These are phyloP conservation scores for Cavenderia fasciculata DNA, from an alignment of 78 protist genomes.

Conservation along the genomic window DNA sequence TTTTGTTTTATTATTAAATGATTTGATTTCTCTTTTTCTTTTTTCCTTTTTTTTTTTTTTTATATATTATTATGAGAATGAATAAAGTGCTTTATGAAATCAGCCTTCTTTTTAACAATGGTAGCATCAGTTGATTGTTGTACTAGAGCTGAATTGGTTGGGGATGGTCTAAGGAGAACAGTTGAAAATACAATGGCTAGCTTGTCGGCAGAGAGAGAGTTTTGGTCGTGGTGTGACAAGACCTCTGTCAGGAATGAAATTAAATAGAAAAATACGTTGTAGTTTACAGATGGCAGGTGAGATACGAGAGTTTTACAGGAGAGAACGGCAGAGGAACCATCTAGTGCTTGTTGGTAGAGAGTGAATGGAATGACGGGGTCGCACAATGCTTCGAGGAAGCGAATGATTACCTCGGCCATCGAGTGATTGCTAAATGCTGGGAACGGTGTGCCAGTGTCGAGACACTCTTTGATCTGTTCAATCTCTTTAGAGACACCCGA, in stretches of 20 bases:
- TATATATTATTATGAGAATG: too few relatives aligned
- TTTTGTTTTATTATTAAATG: too few relatives aligned
- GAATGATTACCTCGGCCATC: constrained; percentile 81
- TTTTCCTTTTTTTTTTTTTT: too few relatives aligned
- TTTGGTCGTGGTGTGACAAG: constrained; percentile 23
- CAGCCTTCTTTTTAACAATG: constrained; percentile 70
- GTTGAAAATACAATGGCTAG: constrained; percentile 62
- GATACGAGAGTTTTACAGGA: constrained; percentile 65
- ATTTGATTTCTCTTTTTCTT: too few relatives aligned
- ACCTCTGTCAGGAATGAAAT: constrained; percentile 77
- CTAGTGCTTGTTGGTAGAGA: constrained; percentile 66
- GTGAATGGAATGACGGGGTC: constrained; percentile 85
- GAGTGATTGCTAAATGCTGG: constrained; percentile 59
- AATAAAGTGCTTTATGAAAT: constrained; percentile 61
- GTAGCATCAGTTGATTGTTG: constrained; percentile 34
- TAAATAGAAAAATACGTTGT: constrained; percentile 77
- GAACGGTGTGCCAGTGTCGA: constrained; percentile 74
- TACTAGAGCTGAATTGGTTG: constrained; percentile 17
- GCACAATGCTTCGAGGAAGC: constrained; percentile 74
- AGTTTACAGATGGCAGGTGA: constrained; percentile 61
- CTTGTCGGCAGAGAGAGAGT: constrained; percentile 51
- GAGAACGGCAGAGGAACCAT: constrained; percentile 33
- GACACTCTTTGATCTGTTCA: constrained; percentile 65
- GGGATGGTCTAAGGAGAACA: constrained; percentile 45
- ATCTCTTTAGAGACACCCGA: constrained; percentile 60